Evolutionary conservation across 192 early-diverging fungal species (phyloP).

Genomic region (Dissophora ornata): DNA sequence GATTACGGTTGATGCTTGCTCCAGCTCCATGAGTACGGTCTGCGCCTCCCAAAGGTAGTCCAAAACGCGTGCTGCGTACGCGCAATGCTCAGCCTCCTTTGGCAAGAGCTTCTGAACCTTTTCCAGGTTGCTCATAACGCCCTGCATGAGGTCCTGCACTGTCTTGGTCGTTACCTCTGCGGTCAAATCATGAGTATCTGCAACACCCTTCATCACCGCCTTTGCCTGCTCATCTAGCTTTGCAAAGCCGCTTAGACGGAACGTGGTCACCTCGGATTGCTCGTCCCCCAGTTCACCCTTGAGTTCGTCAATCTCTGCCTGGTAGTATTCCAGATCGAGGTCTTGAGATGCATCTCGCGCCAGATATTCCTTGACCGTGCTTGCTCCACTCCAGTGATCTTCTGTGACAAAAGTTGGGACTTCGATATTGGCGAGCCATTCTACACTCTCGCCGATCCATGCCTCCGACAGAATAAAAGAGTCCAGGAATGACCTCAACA

Average conservation of each 20-base stretch:
- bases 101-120: conserved; percentile 48
- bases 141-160: conserved; percentile 40
- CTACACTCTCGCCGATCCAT: conserved; percentile 52
- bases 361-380: conserved; percentile 35
- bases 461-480: conserved; percentile 39
- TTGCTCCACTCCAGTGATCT: conserved; percentile 33
- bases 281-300: conserved; percentile 34
- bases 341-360: conserved; percentile 23
- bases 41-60: conserved; percentile 23
- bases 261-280: conserved; percentile 33
- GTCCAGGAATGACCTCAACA: conserved; percentile 37
- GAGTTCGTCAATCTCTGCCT: conserved; percentile 33
- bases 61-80: conserved; percentile 27
- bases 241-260: conserved; percentile 44
- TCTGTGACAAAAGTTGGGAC: conserved; percentile 29
- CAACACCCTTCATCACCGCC: conserved; percentile 21
- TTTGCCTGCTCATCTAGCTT: conserved; percentile 48
- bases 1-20: conserved; percentile 17
- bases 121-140: conserved; percentile 43
- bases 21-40: conserved; percentile 13
- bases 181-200: conserved; percentile 26
- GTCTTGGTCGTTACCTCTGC: conserved; percentile 19
- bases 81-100: conserved; percentile 38
- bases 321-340: conserved; percentile 23
- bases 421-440: conserved; percentile 44